Evolutionary conservation across 2,329 filamentous ascomycete species (phyloP).

Genomic region (Fusarium continuum): DNA sequence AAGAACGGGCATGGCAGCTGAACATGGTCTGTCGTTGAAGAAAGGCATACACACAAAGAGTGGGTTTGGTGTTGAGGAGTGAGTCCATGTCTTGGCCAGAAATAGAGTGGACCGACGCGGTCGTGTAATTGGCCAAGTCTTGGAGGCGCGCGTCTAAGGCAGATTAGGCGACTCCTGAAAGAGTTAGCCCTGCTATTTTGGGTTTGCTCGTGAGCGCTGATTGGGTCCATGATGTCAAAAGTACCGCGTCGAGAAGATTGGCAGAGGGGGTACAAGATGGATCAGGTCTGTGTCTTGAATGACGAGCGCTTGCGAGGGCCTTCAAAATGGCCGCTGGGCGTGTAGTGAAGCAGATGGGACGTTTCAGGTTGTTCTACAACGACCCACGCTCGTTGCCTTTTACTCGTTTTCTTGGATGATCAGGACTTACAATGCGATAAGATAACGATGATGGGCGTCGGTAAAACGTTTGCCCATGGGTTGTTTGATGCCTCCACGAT

Average conservation of each 20-base stretch:
- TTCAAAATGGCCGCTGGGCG: conserved; percentile 12
- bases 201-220: conserved; percentile 4
- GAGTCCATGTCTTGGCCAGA: not conserved
- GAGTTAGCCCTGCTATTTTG: conserved; percentile 40
- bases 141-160: conserved; percentile 43
- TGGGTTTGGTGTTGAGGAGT: conserved; percentile 34
- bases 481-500: no score
- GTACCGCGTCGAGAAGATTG: conserved; percentile 15
- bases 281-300: not conserved
- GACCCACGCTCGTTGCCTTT: not conserved
- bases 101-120: conserved; percentile 18
- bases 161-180: conserved; percentile 31
- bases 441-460: not conserved
- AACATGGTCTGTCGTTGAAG: not conserved
- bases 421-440: not conserved
- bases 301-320: conserved; percentile 30
- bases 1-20: not conserved
- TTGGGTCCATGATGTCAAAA: conserved; percentile 11
- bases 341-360: conserved; percentile 32
- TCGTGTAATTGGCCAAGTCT: conserved; percentile 27
- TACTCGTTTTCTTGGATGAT: not conserved
- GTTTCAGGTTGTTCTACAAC: conserved; percentile 36
- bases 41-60: not conserved
- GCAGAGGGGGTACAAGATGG: conserved; percentile 22
- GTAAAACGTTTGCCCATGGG: not conserved